Base-by-base conservation (phyloP, 306 rosid genomes). In the Purshia tridentata region DNA sequence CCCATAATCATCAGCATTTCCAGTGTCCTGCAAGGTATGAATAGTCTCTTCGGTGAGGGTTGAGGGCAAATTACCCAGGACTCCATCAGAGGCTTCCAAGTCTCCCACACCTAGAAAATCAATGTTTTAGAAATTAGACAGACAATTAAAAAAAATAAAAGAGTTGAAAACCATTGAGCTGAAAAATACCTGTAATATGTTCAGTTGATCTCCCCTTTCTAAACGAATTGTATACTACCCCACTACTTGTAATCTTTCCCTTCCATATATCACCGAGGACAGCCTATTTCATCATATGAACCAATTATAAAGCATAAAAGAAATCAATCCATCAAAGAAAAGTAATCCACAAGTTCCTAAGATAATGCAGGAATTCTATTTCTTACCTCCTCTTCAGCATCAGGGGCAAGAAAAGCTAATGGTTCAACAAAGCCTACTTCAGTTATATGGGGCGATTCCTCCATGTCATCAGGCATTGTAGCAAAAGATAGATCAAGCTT, bases 351-450 rank as follows among this genome's bases (percentile, higher is more conserved):
- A 63, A 45, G 9, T 51, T 39, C 6, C n/a, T 13, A 72, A 59
- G 69, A 59, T 29, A 39, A 47, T 9, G 55, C 70, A 47, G 52
- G 63, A 65, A 72, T 20, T 4, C 6, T 10, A 46, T 23, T 23
- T 5, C 35, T 65, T 77, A 87, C 91, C 91, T 81, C 84, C 78
- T 87, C 88, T 37, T 74, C 86, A 45, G 75, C 69, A 79, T 58
- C 81, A 20, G 91, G 91, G 73, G 83, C 81, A 80, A 74, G 76
- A 81, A 87, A 87, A 71, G 91, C 91, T 70, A 87, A 77, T 52
- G 91, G 91, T 69, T 84, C 86, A 56, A 63, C 52, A 72, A 65
- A 48, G 47, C 58, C 75, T 41, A 46, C 77, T 75, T 87, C 62
- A 72, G 81, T 87, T 66, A 84, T 39, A 37, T 81, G 65, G 6